Base-by-base conservation (phyloP, 179 eudicot species). In the Spinacia oleracea region DNA sequence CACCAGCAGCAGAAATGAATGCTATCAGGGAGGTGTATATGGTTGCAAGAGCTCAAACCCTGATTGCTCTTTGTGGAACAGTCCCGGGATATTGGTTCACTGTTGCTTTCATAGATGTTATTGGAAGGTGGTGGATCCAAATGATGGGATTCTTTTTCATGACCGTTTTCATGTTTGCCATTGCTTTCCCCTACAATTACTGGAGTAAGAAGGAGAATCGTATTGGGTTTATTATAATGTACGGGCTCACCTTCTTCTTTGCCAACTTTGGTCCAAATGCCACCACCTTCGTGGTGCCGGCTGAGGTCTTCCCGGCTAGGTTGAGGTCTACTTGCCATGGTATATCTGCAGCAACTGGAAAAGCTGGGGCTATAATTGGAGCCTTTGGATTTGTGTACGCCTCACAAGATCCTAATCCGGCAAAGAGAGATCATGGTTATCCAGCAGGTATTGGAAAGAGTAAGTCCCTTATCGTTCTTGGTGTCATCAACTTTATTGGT, bases 11-110 rank as follows among this genome's bases (percentile, higher is more conserved):
- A 10, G 71, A 74, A 11, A 85, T 85, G 85, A 85, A 83, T 31
- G 88, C 85, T 0, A 77, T 80, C 4, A 51, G 55, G 10, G 88
- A 85, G 72, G 85, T 85, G 0, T 85, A 58, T 48, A 67, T 62
- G 77, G 70, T 85, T 0, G 81, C 85, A 6, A 67, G 83, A 40
- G 87, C 87, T 15, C 87, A 85, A 55, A 85, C 87, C 53, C 53
- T 85, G 0, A 82, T 85, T 3, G 85, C 84, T 9, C 81, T 87
- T 0, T 87, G 82, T 66, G 81, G 89, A 20, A 87, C 89, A 0
- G 86, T 87, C 1, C 89, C 88, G 0, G 88, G 88, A 0, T 87
- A 85, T 46, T 87, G 88, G 86, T 85, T 87, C 31, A 87, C 86
- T 0, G 89, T 87, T 0, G 74, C 72, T 9, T 74, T 87, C 31